Percentiles rank a stretch among this genome's conserved stretches.
Conservation (phyloP, 306 rosid genomes). For the Cicer bijugum region DNA sequence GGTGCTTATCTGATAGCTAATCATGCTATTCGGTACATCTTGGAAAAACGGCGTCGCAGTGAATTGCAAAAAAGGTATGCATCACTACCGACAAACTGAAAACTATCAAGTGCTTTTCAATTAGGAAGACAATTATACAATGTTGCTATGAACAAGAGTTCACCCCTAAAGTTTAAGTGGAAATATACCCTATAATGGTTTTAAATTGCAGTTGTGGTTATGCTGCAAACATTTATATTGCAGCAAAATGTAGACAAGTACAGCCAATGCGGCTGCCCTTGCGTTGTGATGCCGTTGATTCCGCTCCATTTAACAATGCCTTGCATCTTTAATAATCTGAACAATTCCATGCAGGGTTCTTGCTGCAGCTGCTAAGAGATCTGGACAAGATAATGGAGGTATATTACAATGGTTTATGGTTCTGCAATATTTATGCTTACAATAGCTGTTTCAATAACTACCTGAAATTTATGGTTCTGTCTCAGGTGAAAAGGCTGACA, state of each 20-base stretch:
- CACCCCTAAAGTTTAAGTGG: constrained; percentile 26
- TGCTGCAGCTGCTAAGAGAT: constrained; percentile 90
- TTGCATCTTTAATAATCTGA: constrained; percentile 39
- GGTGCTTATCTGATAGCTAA: constrained; percentile 85
- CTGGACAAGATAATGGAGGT: constrained; percentile 80
- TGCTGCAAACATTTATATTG: too few species aligned
- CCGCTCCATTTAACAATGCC: constrained; percentile 29
- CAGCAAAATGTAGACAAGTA: too few species aligned
- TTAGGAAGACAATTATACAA: not conserved
- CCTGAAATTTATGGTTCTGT: constrained; percentile 33
- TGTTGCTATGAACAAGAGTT: constrained; percentile 32
- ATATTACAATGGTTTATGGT: constrained; percentile 13
- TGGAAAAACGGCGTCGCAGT: constrained; percentile 71
- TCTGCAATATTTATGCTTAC: constrained; percentile 21
- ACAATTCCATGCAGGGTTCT: constrained; percentile 73
- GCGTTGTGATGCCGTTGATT: not conserved
- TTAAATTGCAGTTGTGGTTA: too few species aligned
- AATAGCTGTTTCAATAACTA: constrained; percentile 27
- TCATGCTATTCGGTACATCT: constrained; percentile 68
- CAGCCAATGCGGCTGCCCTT: too few species aligned
- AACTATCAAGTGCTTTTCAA: constrained; percentile 12
- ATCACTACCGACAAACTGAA: constrained; percentile 33
- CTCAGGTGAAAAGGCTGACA: constrained; percentile 68
- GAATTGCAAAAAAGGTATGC: constrained; percentile 74
- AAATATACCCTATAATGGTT: not conserved